These are phyloP conservation scores for Firmiana major DNA, from an alignment of 345 rosid species.

Conservation along the genomic window DNA sequence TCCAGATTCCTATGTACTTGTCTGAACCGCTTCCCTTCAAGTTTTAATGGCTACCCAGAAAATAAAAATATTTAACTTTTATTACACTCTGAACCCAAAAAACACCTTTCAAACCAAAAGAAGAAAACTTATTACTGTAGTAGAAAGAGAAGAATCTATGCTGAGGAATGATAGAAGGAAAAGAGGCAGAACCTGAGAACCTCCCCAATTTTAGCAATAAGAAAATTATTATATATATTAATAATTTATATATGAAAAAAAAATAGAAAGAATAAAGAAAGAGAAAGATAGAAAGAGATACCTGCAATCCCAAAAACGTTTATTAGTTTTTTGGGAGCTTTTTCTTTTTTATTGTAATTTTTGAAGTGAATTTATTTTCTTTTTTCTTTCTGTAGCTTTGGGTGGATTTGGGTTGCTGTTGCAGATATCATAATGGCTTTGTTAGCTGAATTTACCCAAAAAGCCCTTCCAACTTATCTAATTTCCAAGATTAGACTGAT, in stretches of 20 bases:
- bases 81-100: neutral
- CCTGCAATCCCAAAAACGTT: constrained; percentile 26
- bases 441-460: constrained; percentile 15
- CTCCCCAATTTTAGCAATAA: constrained; percentile 31
- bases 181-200: constrained; percentile 25
- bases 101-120: neutral
- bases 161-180: neutral
- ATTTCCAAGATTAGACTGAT: neutral
- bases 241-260: neutral
- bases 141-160: constrained; percentile 36
- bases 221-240: neutral
- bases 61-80: constrained; percentile 9
- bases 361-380: neutral
- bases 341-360: neutral
- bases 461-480: constrained; percentile 13
- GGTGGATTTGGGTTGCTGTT: constrained; percentile 27
- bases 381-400: constrained; percentile 9
- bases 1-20: constrained; percentile 37
- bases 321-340: constrained; percentile 4
- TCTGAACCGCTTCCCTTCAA: constrained; percentile 27
- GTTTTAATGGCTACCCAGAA: constrained; percentile 28
- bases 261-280: neutral
- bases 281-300: constrained; percentile 9
- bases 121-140: constrained; percentile 3
- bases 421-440: constrained; percentile 29